These are phyloP conservation scores for Trichoderma polysporum DNA, from an alignment of 2,329 filamentous ascomycete genomes.

Conservation along the genomic window DNA sequence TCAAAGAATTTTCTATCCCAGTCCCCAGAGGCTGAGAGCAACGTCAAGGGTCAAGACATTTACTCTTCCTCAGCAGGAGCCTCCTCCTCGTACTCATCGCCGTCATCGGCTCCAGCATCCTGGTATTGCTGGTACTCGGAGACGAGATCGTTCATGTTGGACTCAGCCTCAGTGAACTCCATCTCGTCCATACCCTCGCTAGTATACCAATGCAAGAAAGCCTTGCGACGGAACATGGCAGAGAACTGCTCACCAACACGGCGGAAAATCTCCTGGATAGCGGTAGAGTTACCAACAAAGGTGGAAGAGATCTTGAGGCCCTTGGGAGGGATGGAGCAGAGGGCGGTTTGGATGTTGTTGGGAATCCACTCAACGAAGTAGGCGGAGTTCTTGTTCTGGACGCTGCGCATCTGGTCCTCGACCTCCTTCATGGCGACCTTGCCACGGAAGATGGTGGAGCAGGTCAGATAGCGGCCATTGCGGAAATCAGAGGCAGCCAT, in stretches of 20 bases:
- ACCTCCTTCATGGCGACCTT: slow-evolving; percentile 99
- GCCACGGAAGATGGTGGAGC: slow-evolving; percentile 99
- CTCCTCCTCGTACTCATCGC: slow-evolving; percentile 90
- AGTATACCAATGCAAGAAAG: slow-evolving; percentile 99
- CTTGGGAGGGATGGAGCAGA: slow-evolving; percentile 96
- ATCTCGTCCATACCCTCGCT: slow-evolving; percentile 99
- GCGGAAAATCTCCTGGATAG: slow-evolving; percentile 99
- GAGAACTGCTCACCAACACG: slow-evolving; percentile 98
- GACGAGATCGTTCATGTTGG: slow-evolving; percentile 99
- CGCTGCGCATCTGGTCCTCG: slow-evolving; percentile 99
- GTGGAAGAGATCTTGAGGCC: slow-evolving; percentile 98
- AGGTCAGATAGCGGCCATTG: slow-evolving; percentile 98
- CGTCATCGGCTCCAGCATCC: slow-evolving; percentile 94
- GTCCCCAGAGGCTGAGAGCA: not conserved
- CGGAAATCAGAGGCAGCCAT: slow-evolving; percentile 99
- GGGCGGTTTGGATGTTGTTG: slow-evolving; percentile 99
- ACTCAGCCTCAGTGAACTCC: slow-evolving; percentile 99
- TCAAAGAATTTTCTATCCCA: slow-evolving; percentile 11
- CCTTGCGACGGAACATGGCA: slow-evolving; percentile 99
- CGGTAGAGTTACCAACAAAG: slow-evolving; percentile 98
- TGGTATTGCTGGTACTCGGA: slow-evolving; percentile 99
- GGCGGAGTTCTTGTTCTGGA: slow-evolving; percentile 98
- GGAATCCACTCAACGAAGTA: slow-evolving; percentile 99
- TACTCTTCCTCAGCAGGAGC: slow-evolving; percentile 60
- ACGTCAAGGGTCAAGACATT: not conserved